Evolutionary conservation across 2,329 filamentous ascomycete genomes (phyloP).

Genomic region (Hymenoscyphus infarciens): DNA sequence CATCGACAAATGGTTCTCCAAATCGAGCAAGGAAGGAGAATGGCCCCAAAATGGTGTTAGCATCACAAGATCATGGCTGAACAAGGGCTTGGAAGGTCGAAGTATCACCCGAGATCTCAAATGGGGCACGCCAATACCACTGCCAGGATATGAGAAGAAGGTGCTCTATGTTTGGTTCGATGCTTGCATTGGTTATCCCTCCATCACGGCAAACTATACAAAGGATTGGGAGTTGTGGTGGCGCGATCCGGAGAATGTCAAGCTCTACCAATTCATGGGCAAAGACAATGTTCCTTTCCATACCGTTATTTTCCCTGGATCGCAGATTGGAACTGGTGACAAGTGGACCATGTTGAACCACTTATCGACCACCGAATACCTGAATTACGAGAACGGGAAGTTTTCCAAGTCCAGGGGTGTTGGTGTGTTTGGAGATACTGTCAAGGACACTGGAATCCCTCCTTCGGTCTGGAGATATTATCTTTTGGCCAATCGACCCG

Average conservation of each 20-base stretch:
- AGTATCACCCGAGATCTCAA: conserved; percentile 90
- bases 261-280: conserved; percentile 91
- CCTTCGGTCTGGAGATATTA: conserved; percentile 94
- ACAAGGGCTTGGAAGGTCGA: conserved; percentile 78
- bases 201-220: conserved; percentile 88
- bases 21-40: conserved; percentile 67
- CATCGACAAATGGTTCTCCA: conserved; percentile 73
- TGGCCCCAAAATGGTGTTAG: conserved; percentile 74
- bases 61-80: conserved; percentile 78
- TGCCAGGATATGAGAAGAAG: conserved; percentile 63
- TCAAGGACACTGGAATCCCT: conserved; percentile 78
- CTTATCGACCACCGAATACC: conserved; percentile 83
- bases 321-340: conserved; percentile 77
- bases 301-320: conserved; percentile 86
- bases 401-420: conserved; percentile 89
- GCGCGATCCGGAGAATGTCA: conserved; percentile 82
- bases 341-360: conserved; percentile 89
- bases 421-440: conserved; percentile 88
- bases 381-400: conserved; percentile 86
- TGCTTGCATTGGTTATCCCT: conserved; percentile 91
- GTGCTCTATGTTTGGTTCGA: conserved; percentile 89
- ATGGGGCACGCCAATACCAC: conserved; percentile 65
- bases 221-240: conserved; percentile 92
- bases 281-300: conserved; percentile 84
- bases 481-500: conserved; percentile 78